phyloP scores from a whole-genome alignment of 179 eudicot species.

The Beta macrorhiza region DNA sequence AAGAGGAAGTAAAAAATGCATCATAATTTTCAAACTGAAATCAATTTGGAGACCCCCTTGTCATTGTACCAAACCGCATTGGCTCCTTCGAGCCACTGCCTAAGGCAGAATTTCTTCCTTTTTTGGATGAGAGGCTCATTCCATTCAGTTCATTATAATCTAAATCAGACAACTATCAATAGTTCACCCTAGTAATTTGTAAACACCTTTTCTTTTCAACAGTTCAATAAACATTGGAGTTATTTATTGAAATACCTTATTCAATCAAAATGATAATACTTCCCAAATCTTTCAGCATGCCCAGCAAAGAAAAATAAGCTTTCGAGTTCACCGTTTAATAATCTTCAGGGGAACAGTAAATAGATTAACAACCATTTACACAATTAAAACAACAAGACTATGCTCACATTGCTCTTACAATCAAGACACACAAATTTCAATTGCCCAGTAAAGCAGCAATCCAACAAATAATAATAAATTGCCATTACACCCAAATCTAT shows the following conservation, averaged over 20 bases:
- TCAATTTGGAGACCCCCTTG: neutral
- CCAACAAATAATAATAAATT: neutral
- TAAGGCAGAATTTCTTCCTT: neutral
- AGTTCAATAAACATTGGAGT: neutral
- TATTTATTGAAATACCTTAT: neutral
- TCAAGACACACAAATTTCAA: slow-evolving; percentile 1
- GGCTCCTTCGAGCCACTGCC: neutral
- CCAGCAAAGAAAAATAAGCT: neutral
- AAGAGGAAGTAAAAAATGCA: neutral
- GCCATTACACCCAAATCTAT: slow-evolving; percentile 18
- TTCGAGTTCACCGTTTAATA: neutral
- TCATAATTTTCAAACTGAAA: neutral
- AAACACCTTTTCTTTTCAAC: neutral
- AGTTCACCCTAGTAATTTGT: neutral
- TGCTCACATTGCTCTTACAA: slow-evolving; percentile 11
- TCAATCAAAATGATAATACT: neutral
- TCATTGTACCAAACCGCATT: neutral
- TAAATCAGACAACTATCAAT: neutral
- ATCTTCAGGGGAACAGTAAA: neutral
- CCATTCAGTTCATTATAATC: neutral
- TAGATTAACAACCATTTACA: neutral
- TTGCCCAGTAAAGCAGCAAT: slow-evolving; percentile 3
- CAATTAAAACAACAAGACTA: slow-evolving; percentile 7
- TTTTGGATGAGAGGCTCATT: too few relatives aligned
- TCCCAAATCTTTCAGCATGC: neutral